A percentile compares a stretch with the other conserved stretches of the same genome.
Evolutionary conservation across 192 early-diverging fungal species (phyloP).

Genomic region (Linnemannia schmuckeri): DNA sequence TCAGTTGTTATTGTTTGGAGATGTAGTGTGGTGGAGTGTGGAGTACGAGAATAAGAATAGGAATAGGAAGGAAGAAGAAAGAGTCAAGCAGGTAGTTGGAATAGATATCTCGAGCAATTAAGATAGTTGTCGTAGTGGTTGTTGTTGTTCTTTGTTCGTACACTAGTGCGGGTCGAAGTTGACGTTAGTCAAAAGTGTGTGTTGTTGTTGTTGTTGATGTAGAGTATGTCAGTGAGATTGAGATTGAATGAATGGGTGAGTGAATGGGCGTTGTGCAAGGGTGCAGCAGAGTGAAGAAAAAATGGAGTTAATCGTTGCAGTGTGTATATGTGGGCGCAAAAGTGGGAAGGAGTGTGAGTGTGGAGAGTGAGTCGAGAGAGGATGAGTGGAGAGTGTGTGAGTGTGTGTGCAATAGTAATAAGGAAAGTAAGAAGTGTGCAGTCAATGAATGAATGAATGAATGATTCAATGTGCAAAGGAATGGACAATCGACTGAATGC

Average conservation of each 20-base stretch:
- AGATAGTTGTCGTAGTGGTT: too few species aligned
- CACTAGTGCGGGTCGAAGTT: background rate
- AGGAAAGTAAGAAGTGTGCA: background rate
- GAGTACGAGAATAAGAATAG: too few species aligned
- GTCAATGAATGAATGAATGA: background rate
- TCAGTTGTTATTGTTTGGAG: background rate
- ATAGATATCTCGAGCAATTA: background rate
- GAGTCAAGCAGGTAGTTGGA: background rate
- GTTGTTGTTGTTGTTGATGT: background rate
- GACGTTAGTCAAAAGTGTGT: background rate
- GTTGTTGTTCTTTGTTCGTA: too few species aligned
- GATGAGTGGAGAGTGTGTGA: background rate
- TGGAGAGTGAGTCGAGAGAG: background rate
- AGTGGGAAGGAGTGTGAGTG: background rate
- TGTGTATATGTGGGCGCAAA: background rate
- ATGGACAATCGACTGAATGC: slow-evolving; percentile 6
- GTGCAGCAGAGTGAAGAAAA: background rate
- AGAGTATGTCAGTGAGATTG: background rate
- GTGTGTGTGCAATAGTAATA: background rate
- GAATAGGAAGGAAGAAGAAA: background rate
- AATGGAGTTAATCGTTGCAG: background rate
- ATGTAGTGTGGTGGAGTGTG: too few species aligned
- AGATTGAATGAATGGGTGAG: background rate
- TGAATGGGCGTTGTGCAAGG: background rate
- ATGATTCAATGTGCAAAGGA: background rate